A percentile compares a stretch with the other conserved stretches of the same genome.
Evolutionary conservation across 352 stramenopile species (phyloP).

Genomic region (Pythium dissotocum): DNA sequence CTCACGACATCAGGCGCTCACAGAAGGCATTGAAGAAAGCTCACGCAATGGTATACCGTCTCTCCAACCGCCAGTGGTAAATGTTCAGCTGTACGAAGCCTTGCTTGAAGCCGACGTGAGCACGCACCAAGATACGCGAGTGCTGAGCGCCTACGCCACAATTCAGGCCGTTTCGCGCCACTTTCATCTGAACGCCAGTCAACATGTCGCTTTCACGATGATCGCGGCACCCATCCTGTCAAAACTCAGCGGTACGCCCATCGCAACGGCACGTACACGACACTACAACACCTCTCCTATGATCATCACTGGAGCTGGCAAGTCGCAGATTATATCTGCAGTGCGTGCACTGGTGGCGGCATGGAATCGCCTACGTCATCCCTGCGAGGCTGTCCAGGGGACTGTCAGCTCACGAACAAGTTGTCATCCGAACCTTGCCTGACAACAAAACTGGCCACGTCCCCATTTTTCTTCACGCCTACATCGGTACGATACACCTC

Average conservation of each 20-base stretch:
- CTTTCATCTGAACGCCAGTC: neutral
- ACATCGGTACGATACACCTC: slow-evolving; percentile 14
- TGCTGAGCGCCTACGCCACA: neutral
- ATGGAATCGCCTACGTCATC: slow-evolving; percentile 19
- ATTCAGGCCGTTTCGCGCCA: slow-evolving; percentile 6
- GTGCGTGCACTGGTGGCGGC: neutral
- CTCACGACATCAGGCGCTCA: neutral
- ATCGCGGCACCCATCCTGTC: slow-evolving; percentile 10
- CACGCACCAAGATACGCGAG: neutral
- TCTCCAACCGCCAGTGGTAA: too few relatives aligned
- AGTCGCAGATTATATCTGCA: slow-evolving; percentile 26
- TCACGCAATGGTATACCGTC: too few relatives aligned
- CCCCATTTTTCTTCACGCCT: slow-evolving; percentile 1
- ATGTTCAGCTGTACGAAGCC: too few relatives aligned
- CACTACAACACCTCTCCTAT: slow-evolving; percentile 13
- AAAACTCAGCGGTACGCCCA: neutral
- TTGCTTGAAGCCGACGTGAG: neutral
- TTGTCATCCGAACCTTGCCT: neutral
- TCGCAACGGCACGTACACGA: neutral
- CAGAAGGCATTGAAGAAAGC: too few relatives aligned
- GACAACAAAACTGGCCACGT: slow-evolving; percentile 17
- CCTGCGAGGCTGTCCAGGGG: neutral
- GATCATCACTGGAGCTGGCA: slow-evolving; percentile 29
- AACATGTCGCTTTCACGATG: slow-evolving; percentile 13
- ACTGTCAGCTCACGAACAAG: neutral